These are phyloP conservation scores for Coccomyxa sp. DNA, from an alignment of 139 green algal genomes.

Conservation along the genomic window DNA sequence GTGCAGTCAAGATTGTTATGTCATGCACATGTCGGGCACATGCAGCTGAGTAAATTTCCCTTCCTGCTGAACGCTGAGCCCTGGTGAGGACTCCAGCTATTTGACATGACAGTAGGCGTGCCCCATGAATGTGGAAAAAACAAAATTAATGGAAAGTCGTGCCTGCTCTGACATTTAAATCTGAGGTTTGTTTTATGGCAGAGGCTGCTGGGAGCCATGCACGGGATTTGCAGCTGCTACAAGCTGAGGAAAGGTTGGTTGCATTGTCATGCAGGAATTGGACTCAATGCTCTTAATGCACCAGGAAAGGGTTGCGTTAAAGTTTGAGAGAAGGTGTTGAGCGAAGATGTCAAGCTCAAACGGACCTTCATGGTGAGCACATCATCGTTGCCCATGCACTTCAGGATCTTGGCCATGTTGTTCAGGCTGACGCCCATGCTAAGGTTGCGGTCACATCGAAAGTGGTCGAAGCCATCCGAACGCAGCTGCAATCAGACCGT, in stretches of 20 bases:
- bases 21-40: neutral
- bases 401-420: constrained; percentile 97
- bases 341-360: neutral
- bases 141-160: too few relatives aligned
- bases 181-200: too few relatives aligned
- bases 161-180: too few relatives aligned
- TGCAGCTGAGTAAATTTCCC: neutral
- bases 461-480: constrained; percentile 96
- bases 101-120: neutral
- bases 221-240: too few relatives aligned
- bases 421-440: constrained; percentile 90
- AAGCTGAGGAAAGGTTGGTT: too few relatives aligned
- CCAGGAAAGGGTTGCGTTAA: too few relatives aligned
- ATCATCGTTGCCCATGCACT: constrained; percentile 95
- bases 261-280: neutral
- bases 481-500: constrained; percentile 55
- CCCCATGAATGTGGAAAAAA: too few relatives aligned
- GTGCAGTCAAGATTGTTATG: neutral
- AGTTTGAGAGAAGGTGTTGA: neutral
- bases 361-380: constrained; percentile 88
- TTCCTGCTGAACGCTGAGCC: neutral
- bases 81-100: neutral
- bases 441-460: constrained; percentile 87
- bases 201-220: too few relatives aligned
- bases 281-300: neutral